These are phyloP conservation scores for Omphalotus guepiniiformis DNA, from an alignment of 768 basidiomycete species.

Conservation along the genomic window DNA sequence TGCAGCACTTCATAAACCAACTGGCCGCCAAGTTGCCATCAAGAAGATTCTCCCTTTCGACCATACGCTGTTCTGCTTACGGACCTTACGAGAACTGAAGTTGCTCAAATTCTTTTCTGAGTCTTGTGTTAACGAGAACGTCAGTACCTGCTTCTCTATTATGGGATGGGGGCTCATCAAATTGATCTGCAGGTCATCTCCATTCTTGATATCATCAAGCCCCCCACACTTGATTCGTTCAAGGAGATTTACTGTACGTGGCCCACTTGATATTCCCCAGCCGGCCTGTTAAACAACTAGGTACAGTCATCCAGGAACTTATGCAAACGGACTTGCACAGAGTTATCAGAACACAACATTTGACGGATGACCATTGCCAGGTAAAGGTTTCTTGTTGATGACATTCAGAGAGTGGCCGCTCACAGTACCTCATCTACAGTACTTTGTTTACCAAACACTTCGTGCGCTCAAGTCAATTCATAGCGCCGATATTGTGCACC, in stretches of 20 bases:
- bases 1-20: constrained; percentile 81
- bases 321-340: constrained; percentile 92
- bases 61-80: constrained; percentile 86
- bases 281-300: constrained; percentile 8
- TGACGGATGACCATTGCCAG: constrained; percentile 8
- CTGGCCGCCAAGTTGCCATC: constrained; percentile 84
- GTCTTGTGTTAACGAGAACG: constrained; percentile 78
- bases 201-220: constrained; percentile 88
- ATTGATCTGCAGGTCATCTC: constrained; percentile 70
- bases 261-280: background rate
- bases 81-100: constrained; percentile 89
- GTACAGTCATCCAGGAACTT: constrained; percentile 73
- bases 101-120: constrained; percentile 82
- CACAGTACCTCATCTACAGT: constrained; percentile 88
- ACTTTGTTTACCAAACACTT: constrained; percentile 81
- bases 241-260: constrained; percentile 80
- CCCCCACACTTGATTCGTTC: constrained; percentile 68
- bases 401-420: constrained; percentile 45
- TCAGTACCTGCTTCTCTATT: constrained; percentile 24
- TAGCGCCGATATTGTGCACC: constrained; percentile 76
- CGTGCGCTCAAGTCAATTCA: constrained; percentile 88
- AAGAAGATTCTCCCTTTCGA: constrained; percentile 96
- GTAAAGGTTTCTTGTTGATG: background rate
- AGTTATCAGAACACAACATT: constrained; percentile 70
- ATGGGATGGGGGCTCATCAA: background rate